Percentiles rank a stretch among this genome's conserved stretches.
These are phyloP conservation scores for Trichoderma lentiforme DNA, from an alignment of 2,329 filamentous ascomycete species.

Conservation along the genomic window DNA sequence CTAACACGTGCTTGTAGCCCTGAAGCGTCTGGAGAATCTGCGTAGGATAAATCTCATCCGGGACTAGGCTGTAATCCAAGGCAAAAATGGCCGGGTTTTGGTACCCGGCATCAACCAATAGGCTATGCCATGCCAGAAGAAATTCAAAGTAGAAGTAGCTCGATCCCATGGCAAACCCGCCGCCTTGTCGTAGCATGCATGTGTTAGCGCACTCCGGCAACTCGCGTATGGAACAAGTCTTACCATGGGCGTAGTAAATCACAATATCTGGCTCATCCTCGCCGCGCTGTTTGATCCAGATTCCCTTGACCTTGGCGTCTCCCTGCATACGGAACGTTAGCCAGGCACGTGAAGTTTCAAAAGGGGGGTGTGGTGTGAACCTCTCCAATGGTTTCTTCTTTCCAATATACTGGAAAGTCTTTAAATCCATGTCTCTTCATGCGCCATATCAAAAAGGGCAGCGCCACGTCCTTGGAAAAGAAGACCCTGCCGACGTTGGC, in stretches of 20 bases:
- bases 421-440: constrained; percentile 70
- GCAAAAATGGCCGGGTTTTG: constrained; percentile 74
- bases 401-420: constrained; percentile 61
- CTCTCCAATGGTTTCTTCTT: constrained; percentile 40
- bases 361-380: constrained; percentile 23
- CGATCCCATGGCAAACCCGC: constrained; percentile 81
- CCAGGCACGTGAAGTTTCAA: not conserved
- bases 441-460: constrained; percentile 73
- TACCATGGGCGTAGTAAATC: constrained; percentile 79
- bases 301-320: constrained; percentile 52
- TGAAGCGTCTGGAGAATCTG: constrained; percentile 68
- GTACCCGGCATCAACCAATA: constrained; percentile 64
- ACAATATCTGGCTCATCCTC: constrained; percentile 66
- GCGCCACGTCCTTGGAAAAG: constrained; percentile 68
- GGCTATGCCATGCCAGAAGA: constrained; percentile 65
- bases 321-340: constrained; percentile 21
- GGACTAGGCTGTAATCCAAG: constrained; percentile 77
- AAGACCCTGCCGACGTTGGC: constrained; percentile 69
- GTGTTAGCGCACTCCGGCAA: not conserved
- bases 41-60: constrained; percentile 67
- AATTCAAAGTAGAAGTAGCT: constrained; percentile 84
- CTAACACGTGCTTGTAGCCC: constrained; percentile 69
- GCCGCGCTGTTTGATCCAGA: constrained; percentile 66
- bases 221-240: constrained; percentile 21
- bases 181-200: constrained; percentile 46